Base-by-base conservation (phyloP, 2,329 filamentous ascomycete genomes). In the Neonectria faginata region DNA sequence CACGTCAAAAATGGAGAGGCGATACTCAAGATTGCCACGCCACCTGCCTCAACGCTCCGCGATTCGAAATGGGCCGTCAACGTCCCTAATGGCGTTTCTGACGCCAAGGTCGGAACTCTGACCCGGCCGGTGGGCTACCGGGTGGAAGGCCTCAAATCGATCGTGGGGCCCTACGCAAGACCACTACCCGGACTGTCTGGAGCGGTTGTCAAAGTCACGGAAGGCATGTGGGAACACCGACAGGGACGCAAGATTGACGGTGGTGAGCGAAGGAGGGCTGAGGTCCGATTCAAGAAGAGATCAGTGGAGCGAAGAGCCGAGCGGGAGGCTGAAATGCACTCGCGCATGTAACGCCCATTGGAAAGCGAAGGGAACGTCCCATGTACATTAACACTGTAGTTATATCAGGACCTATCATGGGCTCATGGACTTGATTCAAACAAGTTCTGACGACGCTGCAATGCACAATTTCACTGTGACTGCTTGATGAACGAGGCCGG, bases 161-260 rank as follows among this genome's bases (percentile, higher is more conserved):
- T 98, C 70, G 85, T 85, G 22, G 95, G 95, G 0, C 92, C 92
- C 2, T 91, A 89, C 73, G 87, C 94, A 6, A 83, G 90, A 75
- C 88, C 89, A 5, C 76, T 94, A 29, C 90, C 91, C 78, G 87
- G 87, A 1, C 86, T 88, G 1, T 81, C 83, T 44, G 89, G 88
- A 9, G 92, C 90, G 11, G 83, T 85, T 56, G 85, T 98, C 70
- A 84, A 85, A 67, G 86, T 92, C 22, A 88, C 90, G 61, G 94
- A 97, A 78, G 94, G 95, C 10, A 91, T 98, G 84, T 98, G 95
- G 96, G 95, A 98, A 83, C 85, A 94, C 74, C 90, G 87, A 77
- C 87, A 90, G 74, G 95, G 96, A 29, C 89, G 89, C 75, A 98
- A 98, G 89, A 90, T 99, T 70, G 94, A 98, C 80, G 96, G 96